Evolutionary conservation across 108 stramenopile species (phyloP).

Genomic region (Discostella pseudostelligera): DNA sequence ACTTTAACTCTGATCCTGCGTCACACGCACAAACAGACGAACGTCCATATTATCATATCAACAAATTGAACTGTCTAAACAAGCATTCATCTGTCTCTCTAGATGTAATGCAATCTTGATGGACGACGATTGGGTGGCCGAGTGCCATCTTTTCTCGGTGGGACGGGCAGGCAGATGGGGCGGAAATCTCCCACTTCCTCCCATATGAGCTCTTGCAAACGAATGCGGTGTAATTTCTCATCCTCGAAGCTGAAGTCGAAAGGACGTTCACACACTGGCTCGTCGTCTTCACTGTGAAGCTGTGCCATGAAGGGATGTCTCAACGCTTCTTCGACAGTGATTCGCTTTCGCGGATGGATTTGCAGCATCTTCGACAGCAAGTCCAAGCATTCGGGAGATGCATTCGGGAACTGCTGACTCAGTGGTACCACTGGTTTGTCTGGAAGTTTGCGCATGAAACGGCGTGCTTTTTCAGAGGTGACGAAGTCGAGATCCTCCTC

Average conservation of each 20-base stretch:
- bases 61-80: background rate
- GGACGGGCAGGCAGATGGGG: slow-evolving; percentile 73
- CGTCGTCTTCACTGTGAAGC: slow-evolving; percentile 84
- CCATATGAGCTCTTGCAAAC: slow-evolving; percentile 89
- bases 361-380: slow-evolving; percentile 89
- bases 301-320: slow-evolving; percentile 91
- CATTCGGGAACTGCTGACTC: slow-evolving; percentile 68
- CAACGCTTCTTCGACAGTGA: slow-evolving; percentile 89
- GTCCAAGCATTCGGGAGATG: slow-evolving; percentile 86
- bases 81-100: background rate
- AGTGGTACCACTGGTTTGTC: slow-evolving; percentile 63
- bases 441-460: slow-evolving; percentile 88
- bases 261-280: slow-evolving; percentile 59
- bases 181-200: slow-evolving; percentile 87
- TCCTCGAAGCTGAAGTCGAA: slow-evolving; percentile 90
- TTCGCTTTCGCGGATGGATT: slow-evolving; percentile 87
- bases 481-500: slow-evolving; percentile 94
- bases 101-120: slow-evolving; percentile 38
- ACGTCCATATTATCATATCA: slow-evolving; percentile 2
- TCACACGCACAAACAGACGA: slow-evolving; percentile 1
- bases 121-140: slow-evolving; percentile 44
- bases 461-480: slow-evolving; percentile 88
- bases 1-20: slow-evolving; percentile 1
- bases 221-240: slow-evolving; percentile 72
- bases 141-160: slow-evolving; percentile 50